These are phyloP conservation scores for Eimeria nieschulzi DNA, from an alignment of 169 alveolate genomes.

Conservation along the genomic window DNA sequence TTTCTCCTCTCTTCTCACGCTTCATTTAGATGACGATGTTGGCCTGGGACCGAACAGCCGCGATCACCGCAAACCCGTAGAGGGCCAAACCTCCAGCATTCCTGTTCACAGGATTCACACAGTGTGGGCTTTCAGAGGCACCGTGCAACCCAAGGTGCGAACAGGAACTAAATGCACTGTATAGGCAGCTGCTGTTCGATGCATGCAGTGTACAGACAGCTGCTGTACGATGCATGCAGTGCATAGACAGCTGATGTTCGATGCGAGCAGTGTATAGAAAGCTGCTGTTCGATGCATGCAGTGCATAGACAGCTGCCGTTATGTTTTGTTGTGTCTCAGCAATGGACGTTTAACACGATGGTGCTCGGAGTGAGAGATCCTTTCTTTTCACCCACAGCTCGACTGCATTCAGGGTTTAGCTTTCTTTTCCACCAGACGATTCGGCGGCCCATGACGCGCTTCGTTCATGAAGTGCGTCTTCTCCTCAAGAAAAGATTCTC, in stretches of 20 bases:
- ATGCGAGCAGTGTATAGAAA: not conserved
- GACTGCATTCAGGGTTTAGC: constrained; percentile 48
- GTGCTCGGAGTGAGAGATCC: constrained; percentile 23
- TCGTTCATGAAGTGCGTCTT: not conserved
- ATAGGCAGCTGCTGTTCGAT: not conserved
- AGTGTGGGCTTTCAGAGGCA: constrained; percentile 68
- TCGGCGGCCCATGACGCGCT: constrained; percentile 68
- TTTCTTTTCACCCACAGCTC: constrained; percentile 30
- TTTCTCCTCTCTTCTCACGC: not conserved
- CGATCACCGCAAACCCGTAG: not conserved
- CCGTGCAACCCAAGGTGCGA: constrained; percentile 57
- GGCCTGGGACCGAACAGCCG: constrained; percentile 37
- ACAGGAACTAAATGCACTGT: not conserved
- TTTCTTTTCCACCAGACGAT: constrained; percentile 32
- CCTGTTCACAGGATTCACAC: constrained; percentile 57
- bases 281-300: not conserved
- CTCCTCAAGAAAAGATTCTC: not conserved
- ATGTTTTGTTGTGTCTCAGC: constrained; percentile 15
- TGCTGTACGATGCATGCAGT: not conserved
- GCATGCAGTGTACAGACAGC: not conserved
- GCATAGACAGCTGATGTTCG: not conserved
- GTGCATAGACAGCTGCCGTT: not conserved
- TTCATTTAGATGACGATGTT: constrained; percentile 12
- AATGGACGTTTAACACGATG: constrained; percentile 68
- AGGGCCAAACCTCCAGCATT: constrained; percentile 2